Evolutionary conservation across 306 rosid species (phyloP), one percentile per base, ranked within the genome.

Genomic region (Parietaria judaica): DNA sequence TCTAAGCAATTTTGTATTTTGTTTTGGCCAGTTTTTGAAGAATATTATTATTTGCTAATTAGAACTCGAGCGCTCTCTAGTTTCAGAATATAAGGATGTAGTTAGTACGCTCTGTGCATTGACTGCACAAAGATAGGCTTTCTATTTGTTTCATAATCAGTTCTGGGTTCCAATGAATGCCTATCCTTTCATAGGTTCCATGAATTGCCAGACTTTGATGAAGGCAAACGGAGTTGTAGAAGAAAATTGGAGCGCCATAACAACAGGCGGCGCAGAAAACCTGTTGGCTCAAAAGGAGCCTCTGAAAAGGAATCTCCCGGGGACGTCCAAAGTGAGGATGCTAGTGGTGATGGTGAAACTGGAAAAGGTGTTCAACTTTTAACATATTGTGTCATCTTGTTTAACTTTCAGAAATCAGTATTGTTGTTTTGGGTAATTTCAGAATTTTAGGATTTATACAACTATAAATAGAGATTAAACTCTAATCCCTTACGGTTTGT

Each of bases 181-280:
- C 45, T 5, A 41, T 41, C 9, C 45, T 41, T 41, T 41, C n/a
- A 38, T 79, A 92, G 99, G 91, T 94, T 94, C 78, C 99, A 94
- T 53, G 44, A 83, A 51, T 70, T 88, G 51, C 17, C 86, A 59
- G 97, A 94, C 78, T 94, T 94, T 72, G 99, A 94, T 37, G 97
- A 94, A 78, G 99, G 97, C 10, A 94, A 88, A 60, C 90, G 99
- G 8, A 88, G 99, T 55, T 94, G 99, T 66, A 81, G 99, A 69
- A 82, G 95, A 60, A 94, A 94, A 75, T 66, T 94, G 63, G 99
- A 88, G 82, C 87, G 90, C 34, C 99, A 94, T 73, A 94, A 94
- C 78, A 88, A 79, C 51, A 71, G 97, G 60, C 79, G 97, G 70
- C 70, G 97, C 13, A 86, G 99, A 74, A 94, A 88, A 66, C 78